phyloP scores from a whole-genome alignment of 306 rosid species.

The Pueraria montana region DNA sequence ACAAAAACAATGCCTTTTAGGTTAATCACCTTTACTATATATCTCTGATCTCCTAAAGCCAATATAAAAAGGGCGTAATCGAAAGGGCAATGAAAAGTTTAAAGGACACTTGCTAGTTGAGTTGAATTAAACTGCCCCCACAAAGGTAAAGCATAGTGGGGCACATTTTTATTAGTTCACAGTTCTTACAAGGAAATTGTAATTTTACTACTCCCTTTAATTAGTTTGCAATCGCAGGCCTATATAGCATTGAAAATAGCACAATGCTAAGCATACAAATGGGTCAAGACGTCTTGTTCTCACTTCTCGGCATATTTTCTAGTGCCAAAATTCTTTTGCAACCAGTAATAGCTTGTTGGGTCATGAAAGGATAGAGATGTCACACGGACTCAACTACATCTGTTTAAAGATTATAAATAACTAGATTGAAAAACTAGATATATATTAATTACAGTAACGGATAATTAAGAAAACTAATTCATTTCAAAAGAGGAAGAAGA shows the following conservation, averaged over 20 bases:
- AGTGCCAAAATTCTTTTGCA: no score
- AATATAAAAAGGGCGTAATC: conserved; percentile 60
- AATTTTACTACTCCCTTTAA: conserved; percentile 42
- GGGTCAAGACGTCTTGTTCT: conserved; percentile 66
- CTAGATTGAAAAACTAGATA: no score
- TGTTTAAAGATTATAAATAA: no score
- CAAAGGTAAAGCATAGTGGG: conserved; percentile 59
- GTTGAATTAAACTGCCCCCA: conserved; percentile 67
- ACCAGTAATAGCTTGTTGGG: no score
- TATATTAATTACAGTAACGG: no score
- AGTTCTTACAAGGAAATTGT: conserved; percentile 46
- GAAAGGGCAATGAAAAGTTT: conserved; percentile 67
- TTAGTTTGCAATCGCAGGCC: conserved; percentile 59
- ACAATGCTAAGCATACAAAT: conserved; percentile 63
- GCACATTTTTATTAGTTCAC: conserved; percentile 50
- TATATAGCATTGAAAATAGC: conserved; percentile 77
- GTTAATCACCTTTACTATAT: conserved; percentile 43
- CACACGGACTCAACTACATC: no score
- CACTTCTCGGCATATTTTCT: conserved; percentile 55
- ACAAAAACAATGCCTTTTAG: no score
- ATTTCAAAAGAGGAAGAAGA: no score
- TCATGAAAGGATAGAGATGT: no score
- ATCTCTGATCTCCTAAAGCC: conserved; percentile 61
- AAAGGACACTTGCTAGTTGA: conserved; percentile 57
- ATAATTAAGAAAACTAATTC: no score